Conservation (phyloP, 768 basidiomycete species). For the Rhodotorula toruloides region DNA sequence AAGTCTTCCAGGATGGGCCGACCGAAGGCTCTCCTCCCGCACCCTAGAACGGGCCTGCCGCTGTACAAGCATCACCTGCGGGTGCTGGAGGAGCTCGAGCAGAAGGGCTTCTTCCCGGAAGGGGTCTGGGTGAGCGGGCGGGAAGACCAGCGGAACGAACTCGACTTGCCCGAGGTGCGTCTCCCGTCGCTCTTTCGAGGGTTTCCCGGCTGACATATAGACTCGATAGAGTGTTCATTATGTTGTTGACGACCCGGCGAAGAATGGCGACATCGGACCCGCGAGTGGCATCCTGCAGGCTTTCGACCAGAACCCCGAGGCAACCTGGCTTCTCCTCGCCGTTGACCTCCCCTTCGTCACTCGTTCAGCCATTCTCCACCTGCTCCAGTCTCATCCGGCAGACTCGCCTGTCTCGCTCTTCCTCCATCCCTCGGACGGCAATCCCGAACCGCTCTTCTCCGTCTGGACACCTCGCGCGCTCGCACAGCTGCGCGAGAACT, state of each 20-base stretch:
- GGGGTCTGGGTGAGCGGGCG: constrained; percentile 15
- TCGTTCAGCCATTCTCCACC: constrained; percentile 17
- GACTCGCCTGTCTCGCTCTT: constrained; percentile 34
- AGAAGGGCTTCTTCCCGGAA: background rate
- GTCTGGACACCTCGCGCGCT: constrained; percentile 37
- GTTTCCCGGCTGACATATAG: background rate
- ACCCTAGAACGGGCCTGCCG: background rate
- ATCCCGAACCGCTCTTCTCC: constrained; percentile 39
- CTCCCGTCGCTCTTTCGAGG: background rate
- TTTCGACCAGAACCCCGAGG: constrained; percentile 1
- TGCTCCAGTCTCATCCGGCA: constrained; percentile 2
- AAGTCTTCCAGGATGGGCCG: background rate
- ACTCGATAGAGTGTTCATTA: background rate
- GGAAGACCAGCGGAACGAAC: background rate
- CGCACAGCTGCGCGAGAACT: constrained; percentile 27
- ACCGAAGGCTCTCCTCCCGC: constrained; percentile 11
- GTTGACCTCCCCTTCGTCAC: constrained; percentile 38
- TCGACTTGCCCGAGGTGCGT: constrained; percentile 3
- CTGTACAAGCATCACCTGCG: constrained; percentile 1
- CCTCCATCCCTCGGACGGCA: constrained; percentile 34
- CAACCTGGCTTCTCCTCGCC: constrained; percentile 27
- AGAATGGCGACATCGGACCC: constrained; percentile 33
- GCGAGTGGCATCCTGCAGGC: constrained; percentile 34
- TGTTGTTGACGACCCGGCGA: constrained; percentile 12
- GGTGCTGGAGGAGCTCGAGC: background rate